Evolutionary conservation across 306 rosid genomes (phyloP), one percentile per base, ranked within the genome.

Genomic region (Urtica urens): DNA sequence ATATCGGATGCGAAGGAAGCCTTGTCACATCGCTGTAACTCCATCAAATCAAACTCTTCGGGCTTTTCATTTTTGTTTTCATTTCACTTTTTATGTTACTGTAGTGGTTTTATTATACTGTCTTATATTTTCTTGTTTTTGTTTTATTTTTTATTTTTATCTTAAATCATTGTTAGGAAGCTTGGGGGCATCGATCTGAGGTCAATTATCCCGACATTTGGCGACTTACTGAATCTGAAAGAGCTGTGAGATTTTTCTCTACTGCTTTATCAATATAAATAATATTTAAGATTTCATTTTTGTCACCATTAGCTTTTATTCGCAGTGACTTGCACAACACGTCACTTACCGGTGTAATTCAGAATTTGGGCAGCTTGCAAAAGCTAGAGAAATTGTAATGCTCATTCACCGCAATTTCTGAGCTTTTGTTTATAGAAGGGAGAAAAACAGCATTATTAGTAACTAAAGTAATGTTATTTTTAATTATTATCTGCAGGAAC

Each of bases 271-370:
- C 41, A 28, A 51, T 21, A 37, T 40, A 18, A 29, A 23, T 35
- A 35, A 7, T 51, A 19, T 16, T 24, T 23, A 57, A 51, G 15
- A 22, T 13, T 20, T 1, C 4, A 6, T 25, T 50, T 68, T 22
- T 19, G 33, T 47, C 18, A 35, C 21, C 7, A 41, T 24, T 18
- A 23, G 38, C 23, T 33, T 49, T 60, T 42, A 41, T 67, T 62
- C 38, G 17, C 84, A 88, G 97, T 83, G 88, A 84, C 74, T 66
- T 88, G 70, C 97, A 81, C 68, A 88, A 83, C 76, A 63, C 93
- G 19, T 81, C 95, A 0, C 83, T 88, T 60, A 8, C 77, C 1
- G 95, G 97, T 29, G 78, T 72, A 69, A 74, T 83, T 41, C 78
- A 81, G 76, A 78, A 83, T 53, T 58, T 88, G 75, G 93, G 62